These are phyloP conservation scores for Parathielavia appendiculata DNA, from an alignment of 495 filamentous ascomycete genomes.

Conservation along the genomic window DNA sequence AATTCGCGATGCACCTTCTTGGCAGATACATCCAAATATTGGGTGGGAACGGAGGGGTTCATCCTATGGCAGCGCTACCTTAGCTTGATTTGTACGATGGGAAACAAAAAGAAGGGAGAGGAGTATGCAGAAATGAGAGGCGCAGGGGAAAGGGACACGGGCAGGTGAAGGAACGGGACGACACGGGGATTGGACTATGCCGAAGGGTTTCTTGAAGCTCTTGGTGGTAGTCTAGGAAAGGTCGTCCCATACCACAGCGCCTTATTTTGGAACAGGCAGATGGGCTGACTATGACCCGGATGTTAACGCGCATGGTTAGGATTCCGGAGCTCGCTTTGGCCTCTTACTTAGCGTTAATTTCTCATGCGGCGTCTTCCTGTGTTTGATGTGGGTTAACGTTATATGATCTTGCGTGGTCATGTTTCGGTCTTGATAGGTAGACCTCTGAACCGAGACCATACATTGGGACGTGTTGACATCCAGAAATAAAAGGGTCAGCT, in stretches of 20 bases:
- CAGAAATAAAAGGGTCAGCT: too few species aligned
- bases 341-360: slow-evolving; percentile 14
- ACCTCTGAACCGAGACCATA: not conserved
- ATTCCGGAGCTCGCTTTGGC: slow-evolving; percentile 17
- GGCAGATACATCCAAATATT: slow-evolving; percentile 17
- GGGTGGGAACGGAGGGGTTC: slow-evolving; percentile 3
- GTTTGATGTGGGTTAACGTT: not conserved
- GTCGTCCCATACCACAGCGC: slow-evolving; percentile 26
- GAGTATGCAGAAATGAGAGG: slow-evolving; percentile 10
- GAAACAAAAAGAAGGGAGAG: slow-evolving; percentile 16
- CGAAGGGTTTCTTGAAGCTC: slow-evolving; percentile 24
- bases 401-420: not conserved
- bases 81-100: not conserved
- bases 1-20: slow-evolving; percentile 21
- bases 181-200: slow-evolving; percentile 32
- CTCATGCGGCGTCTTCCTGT: not conserved
- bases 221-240: slow-evolving; percentile 34
- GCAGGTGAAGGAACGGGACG: slow-evolving; percentile 18
- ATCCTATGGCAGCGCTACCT: slow-evolving; percentile 8
- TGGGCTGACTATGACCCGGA: slow-evolving; percentile 9
- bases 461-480: not conserved
- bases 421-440: not conserved
- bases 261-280: slow-evolving; percentile 25
- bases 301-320: slow-evolving; percentile 17
- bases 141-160: slow-evolving; percentile 10